Conservation (phyloP, 305 asterid genomes). For the Solanum hybrid region DNA sequence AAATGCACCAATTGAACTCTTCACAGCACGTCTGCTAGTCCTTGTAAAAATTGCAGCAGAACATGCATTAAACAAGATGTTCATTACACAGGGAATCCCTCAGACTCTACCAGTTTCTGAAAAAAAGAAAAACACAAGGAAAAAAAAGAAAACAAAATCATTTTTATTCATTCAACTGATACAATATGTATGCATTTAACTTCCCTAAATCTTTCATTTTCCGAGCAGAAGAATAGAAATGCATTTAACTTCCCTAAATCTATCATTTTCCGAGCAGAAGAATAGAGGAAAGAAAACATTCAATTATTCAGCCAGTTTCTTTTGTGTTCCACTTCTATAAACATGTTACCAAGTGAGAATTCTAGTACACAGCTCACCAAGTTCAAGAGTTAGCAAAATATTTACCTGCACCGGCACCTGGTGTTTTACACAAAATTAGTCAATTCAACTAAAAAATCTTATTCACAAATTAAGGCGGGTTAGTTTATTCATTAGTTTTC, state of each 20-base stretch:
- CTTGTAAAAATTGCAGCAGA: conserved; percentile 33
- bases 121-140: conserved; percentile 5
- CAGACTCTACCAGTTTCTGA: conserved; percentile 27
- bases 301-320: not conserved
- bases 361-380: not conserved
- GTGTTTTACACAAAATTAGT: not conserved
- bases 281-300: not conserved
- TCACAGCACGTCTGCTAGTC: conserved; percentile 25
- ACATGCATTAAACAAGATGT: conserved; percentile 60
- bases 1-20: conserved; percentile 27
- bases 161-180: not conserved
- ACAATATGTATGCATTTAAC: not conserved
- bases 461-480: not conserved
- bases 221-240: not conserved
- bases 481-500: not conserved
- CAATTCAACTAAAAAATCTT: not conserved
- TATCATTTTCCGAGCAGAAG: not conserved
- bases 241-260: not conserved
- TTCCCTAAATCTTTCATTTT: not conserved
- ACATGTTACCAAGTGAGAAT: not conserved
- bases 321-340: not conserved
- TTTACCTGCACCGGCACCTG: not conserved
- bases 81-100: conserved; percentile 48
- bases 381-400: not conserved
- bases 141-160: not conserved